Conservation (phyloP, 148 eudicot species). For the Nyssa sinensis region DNA sequence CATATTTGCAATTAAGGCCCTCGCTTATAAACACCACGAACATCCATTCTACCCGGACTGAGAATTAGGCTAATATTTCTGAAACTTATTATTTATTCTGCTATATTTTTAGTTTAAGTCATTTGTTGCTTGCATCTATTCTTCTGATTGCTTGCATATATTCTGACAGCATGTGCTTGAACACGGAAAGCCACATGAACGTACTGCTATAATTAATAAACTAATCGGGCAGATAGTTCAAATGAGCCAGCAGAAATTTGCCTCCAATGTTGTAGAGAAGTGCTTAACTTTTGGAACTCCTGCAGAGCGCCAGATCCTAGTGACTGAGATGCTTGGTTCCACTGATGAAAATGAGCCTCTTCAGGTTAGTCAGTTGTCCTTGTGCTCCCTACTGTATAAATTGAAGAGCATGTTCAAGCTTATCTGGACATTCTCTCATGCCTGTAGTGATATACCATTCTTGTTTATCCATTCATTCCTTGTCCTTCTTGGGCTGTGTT, state of each 20-base stretch:
- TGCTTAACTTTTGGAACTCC: slow-evolving; percentile 80
- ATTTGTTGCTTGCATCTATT: neutral
- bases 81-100: neutral
- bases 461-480: neutral
- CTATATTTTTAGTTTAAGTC: neutral
- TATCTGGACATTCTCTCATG: neutral
- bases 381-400: neutral
- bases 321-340: slow-evolving; percentile 76
- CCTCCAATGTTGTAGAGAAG: slow-evolving; percentile 86
- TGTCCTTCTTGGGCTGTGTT: slow-evolving; percentile 6
- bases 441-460: neutral
- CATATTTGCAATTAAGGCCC: neutral
- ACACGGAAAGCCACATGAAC: slow-evolving; percentile 86
- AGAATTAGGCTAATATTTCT: neutral
- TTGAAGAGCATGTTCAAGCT: neutral
- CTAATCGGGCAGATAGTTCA: slow-evolving; percentile 80
- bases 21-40: neutral
- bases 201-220: slow-evolving; percentile 60
- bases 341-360: slow-evolving; percentile 85
- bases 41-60: neutral
- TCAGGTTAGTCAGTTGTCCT: slow-evolving; percentile 46
- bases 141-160: slow-evolving; percentile 9
- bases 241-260: slow-evolving; percentile 96
- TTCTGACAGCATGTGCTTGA: slow-evolving; percentile 74
- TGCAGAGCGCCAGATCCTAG: slow-evolving; percentile 59